Conservation (phyloP, 2,329 filamentous ascomycete species). For the Periglandula ipomoeae region DNA sequence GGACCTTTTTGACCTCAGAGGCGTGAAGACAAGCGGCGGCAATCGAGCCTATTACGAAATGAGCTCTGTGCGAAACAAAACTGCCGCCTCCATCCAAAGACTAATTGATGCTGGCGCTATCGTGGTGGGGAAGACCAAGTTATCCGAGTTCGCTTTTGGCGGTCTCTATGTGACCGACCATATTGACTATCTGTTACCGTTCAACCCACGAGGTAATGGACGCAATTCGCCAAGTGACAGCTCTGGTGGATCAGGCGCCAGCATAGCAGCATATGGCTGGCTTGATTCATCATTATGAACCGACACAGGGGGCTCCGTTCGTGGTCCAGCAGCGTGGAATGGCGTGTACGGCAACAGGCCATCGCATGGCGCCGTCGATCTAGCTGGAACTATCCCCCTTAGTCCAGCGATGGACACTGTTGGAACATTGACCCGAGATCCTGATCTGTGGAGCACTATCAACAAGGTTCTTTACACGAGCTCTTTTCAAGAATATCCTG, state of each 20-base stretch:
- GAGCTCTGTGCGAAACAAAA: not conserved
- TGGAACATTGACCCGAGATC: not conserved
- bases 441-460: not conserved
- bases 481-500: not conserved
- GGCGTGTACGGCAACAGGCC: not conserved
- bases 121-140: not conserved
- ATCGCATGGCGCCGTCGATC: not conserved
- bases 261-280: conserved; percentile 33
- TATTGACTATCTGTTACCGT: conserved; percentile 30
- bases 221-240: conserved; percentile 38
- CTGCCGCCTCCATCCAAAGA: not conserved
- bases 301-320: not conserved
- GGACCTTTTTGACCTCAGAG: conserved; percentile 8
- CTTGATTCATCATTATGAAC: conserved; percentile 20
- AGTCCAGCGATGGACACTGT: not conserved
- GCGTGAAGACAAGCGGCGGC: conserved; percentile 9
- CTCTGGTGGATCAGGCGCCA: conserved; percentile 30
- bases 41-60: conserved; percentile 9
- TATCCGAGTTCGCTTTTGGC: not conserved
- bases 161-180: not conserved
- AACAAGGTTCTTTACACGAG: not conserved
- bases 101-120: not conserved
- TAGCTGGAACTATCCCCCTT: not conserved
- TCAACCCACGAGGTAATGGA: conserved; percentile 37
- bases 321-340: not conserved